Evolutionary conservation across 257 asterid genomes (phyloP).

Genomic region (Ehretia macrophylla): DNA sequence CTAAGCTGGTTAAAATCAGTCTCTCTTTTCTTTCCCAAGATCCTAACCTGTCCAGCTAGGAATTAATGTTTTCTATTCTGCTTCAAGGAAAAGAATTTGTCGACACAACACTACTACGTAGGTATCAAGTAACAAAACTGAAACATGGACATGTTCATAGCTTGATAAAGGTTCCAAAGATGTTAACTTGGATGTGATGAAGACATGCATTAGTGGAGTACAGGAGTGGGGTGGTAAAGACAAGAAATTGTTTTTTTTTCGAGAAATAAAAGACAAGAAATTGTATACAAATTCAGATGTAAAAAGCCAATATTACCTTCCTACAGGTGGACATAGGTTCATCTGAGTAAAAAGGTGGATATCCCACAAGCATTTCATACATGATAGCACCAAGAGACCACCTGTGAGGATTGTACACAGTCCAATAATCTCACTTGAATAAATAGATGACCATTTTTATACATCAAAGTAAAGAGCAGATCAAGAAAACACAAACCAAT

Average conservation of each 20-base stretch:
- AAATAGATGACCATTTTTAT: slow-evolving; percentile 9
- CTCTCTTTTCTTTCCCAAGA: too few relatives aligned
- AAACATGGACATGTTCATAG: too few relatives aligned
- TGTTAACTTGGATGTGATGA: too few relatives aligned
- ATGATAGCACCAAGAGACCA: slow-evolving; percentile 98
- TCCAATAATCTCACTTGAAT: slow-evolving; percentile 15
- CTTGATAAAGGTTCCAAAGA: too few relatives aligned
- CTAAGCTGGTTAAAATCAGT: too few relatives aligned
- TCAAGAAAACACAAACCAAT: slow-evolving; percentile 54
- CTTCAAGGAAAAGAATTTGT: too few relatives aligned
- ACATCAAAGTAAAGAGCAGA: slow-evolving; percentile 12
- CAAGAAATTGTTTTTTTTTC: too few relatives aligned
- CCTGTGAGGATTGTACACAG: slow-evolving; percentile 37
- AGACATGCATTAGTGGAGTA: background rate
- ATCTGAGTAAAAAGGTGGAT: slow-evolving; percentile 96
- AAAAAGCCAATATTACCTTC: slow-evolving; percentile 56
- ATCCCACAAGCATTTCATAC: slow-evolving; percentile 98
- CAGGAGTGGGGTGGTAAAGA: background rate
- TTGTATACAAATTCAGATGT: background rate
- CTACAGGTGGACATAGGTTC: slow-evolving; percentile 97
- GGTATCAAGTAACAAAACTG: too few relatives aligned
- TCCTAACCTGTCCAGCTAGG: too few relatives aligned
- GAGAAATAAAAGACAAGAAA: background rate
- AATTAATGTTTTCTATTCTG: too few relatives aligned
- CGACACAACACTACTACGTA: too few relatives aligned